These are phyloP conservation scores for Nicotiana knightiana DNA, from an alignment of 257 asterid genomes.

Conservation along the genomic window DNA sequence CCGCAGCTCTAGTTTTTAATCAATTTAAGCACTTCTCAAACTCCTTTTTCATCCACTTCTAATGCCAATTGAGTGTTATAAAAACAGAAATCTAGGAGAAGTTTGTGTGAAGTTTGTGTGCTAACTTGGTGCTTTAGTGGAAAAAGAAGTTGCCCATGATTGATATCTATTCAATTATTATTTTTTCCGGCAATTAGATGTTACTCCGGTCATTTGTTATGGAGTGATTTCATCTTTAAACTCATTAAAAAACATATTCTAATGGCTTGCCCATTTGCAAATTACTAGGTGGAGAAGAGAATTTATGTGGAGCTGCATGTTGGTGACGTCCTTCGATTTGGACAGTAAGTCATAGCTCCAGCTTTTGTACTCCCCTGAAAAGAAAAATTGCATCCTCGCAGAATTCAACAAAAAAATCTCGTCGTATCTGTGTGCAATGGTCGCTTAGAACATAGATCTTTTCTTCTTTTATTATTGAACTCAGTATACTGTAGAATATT, in stretches of 20 bases:
- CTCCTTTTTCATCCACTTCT: neutral
- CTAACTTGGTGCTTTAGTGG: neutral
- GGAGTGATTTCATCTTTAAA: constrained; percentile 9
- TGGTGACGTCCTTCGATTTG: constrained; percentile 93
- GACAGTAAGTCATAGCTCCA: constrained; percentile 59
- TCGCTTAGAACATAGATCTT: neutral
- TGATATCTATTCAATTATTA: neutral
- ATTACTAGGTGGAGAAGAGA: constrained; percentile 64
- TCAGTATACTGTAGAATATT: neutral
- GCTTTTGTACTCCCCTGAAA: neutral
- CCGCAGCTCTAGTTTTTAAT: neutral
- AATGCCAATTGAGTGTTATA: neutral
- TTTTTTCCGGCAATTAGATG: neutral
- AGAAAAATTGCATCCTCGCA: neutral
- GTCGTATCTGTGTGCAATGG: neutral
- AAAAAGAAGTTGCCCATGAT: neutral
- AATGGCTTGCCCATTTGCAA: constrained; percentile 13
- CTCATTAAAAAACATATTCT: constrained; percentile 1
- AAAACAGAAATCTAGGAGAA: neutral
- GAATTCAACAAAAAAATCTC: neutral
- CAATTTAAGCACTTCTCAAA: neutral
- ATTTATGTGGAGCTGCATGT: constrained; percentile 78
- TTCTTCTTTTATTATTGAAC: neutral
- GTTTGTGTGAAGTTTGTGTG: neutral
- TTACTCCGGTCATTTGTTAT: neutral